Evolutionary conservation across 2,329 filamentous ascomycete genomes (phyloP).

Genomic region (Phoma sp.): DNA sequence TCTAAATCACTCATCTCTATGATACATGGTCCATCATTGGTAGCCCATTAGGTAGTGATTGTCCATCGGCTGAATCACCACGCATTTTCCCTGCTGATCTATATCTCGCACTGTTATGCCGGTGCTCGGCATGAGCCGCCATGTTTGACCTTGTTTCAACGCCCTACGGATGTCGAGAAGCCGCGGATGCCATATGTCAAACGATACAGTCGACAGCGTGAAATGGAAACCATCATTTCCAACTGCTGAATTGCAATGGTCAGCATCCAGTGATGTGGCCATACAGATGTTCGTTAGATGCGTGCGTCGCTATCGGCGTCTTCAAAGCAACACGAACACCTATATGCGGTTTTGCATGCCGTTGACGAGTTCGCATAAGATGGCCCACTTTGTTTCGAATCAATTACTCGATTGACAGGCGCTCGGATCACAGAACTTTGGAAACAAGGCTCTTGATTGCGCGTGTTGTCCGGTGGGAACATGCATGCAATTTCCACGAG

Average conservation of each 20-base stretch:
- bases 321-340: background rate
- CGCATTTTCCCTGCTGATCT: background rate
- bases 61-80: too few relatives aligned
- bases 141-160: slow-evolving; percentile 15
- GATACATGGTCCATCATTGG: background rate
- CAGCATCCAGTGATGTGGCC: background rate
- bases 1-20: too few relatives aligned
- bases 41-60: background rate
- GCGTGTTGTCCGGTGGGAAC: background rate
- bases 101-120: background rate
- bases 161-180: background rate
- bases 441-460: background rate
- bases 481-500: slow-evolving; percentile 2
- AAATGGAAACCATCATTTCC: background rate
- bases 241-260: background rate
- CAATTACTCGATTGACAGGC: background rate
- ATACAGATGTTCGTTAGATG: background rate
- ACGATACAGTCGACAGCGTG: background rate
- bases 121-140: slow-evolving; percentile 5
- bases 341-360: background rate
- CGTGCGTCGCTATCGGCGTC: background rate
- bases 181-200: background rate
- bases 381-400: slow-evolving; percentile 10
- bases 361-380: background rate
- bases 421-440: background rate